Evolutionary conservation across 345 rosid genomes (phyloP), one percentile per base, ranked within the genome.

Genomic region (Eucalyptus marginata): DNA sequence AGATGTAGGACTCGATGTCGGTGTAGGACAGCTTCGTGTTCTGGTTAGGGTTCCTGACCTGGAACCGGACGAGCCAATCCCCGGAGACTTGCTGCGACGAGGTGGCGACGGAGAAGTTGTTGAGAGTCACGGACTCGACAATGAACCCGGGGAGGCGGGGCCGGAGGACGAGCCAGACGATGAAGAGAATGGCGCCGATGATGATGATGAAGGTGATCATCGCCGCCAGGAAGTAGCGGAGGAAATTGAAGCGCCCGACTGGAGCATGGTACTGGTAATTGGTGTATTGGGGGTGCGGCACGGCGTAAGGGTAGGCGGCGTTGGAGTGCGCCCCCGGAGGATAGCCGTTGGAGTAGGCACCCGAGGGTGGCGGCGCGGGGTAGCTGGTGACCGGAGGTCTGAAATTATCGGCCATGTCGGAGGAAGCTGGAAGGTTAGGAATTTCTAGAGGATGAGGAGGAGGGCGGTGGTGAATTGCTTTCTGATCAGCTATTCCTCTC

Each of bases 21-120:
- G 89, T 87, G 92, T 95, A 96, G 40, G 90, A 86, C 86, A 96
- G 86, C 46, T 90, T 88, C 90, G 93, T 86, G 93, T 95, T 96
- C 83, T 97, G 95, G 91, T 96, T 97, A 47, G 98, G 98, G 93
- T 96, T 97, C 18, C 87, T 89, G 62, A 94, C 92, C 51, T 66
- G 94, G 88, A 94, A 88, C 12, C 86, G 87, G 27, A 96, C 92
- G 89, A 92, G 90, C 99, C 98, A 96, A 13, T 86, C 89, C 33
- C 94, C 98, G 68, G 92, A 81, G 85, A 97, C 88, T 44, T 40
- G 90, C 85, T 81, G 52, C 56, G 94, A 88, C n/a, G 92, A 91
- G 81, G 89, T 31, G 49, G 94, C 87, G 83, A 89, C 88, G 86
- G 93, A 95, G 92, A 94, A 96, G 84, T 93, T 90, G 91, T 97